A percentile compares a stretch with the other conserved stretches of the same genome.
Conservation (phyloP, 2,329 filamentous ascomycete genomes). For the Alternaria metachromatica region DNA sequence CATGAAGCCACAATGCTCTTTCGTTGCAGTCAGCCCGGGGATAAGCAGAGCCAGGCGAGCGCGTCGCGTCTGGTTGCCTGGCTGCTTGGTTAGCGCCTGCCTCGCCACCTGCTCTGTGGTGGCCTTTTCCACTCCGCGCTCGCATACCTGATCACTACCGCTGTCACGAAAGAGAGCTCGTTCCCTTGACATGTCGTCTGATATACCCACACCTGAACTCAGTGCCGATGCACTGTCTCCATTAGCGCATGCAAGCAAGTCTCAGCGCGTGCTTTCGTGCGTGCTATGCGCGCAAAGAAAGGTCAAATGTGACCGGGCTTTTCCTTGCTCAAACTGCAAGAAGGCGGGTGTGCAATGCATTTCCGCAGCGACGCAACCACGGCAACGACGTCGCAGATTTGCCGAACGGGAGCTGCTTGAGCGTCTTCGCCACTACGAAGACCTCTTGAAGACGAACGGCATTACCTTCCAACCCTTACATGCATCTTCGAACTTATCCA, state of each 20-base stretch:
- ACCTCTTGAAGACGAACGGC: slow-evolving; percentile 68
- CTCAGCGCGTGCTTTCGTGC: slow-evolving; percentile 62
- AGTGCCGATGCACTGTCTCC: slow-evolving; percentile 3
- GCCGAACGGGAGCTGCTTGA: slow-evolving; percentile 74
- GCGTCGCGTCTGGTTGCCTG: slow-evolving; percentile 4
- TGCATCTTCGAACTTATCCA: slow-evolving; percentile 19
- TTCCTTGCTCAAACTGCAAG: slow-evolving; percentile 44
- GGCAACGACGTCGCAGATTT: slow-evolving; percentile 66
- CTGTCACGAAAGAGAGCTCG: background rate
- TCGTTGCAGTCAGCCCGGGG: background rate
- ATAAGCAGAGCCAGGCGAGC: slow-evolving; percentile 7
- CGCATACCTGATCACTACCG: background rate
- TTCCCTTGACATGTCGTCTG: slow-evolving; percentile 11
- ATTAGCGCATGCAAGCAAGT: slow-evolving; percentile 24
- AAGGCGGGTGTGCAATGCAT: slow-evolving; percentile 44
- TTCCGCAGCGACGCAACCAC: slow-evolving; percentile 56
- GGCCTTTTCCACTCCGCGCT: background rate
- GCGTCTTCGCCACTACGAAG: slow-evolving; percentile 72
- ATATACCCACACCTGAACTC: slow-evolving; percentile 9
- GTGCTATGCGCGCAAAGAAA: slow-evolving; percentile 70
- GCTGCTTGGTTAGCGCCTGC: background rate
- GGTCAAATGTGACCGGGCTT: slow-evolving; percentile 49
- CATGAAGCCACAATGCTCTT: background rate
- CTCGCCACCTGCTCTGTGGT: background rate
- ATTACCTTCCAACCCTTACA: slow-evolving; percentile 72